Evolutionary conservation across 2,329 filamentous ascomycete genomes (phyloP), one percentile per base, ranked within the genome.

Genomic region (Madurella fahalii): DNA sequence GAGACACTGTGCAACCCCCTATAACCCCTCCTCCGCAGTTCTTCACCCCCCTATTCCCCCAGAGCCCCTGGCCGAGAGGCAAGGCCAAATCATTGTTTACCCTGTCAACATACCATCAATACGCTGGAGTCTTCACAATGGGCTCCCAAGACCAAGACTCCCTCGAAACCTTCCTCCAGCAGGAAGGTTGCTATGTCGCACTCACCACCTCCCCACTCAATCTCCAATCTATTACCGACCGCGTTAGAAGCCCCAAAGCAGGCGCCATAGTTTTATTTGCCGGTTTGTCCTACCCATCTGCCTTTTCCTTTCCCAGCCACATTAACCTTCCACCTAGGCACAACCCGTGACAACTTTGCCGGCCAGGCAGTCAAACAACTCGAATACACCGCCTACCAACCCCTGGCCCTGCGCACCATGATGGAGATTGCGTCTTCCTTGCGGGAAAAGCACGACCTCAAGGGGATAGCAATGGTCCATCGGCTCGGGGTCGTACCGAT

Each of bases 401-500:
- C 85, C 2, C 79, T 86, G 11, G 89, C 89, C 15, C 77, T 93
- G 7, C 76, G 79, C 39, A 86, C 86, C 1, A 84, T 94, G 74
- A 73, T 84, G 43, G 66, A 70, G 17, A 90, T 94, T 63, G 83
- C 83, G 40, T 72, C 75, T 5, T 69, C 75, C 4, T 71, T 92
- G 3, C 70, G 72, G 15, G 65, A 71, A 11, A 84, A 83, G 61
- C 84, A 95, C 68, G 72, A 70, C 1, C 79, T 96, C 16, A 80
- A 82, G 39, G 87, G 83, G 8, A 84, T 97, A 55, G 84, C 87
- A 47, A 88, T 97, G 69, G 78, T 88, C 13, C 94, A 97, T 72
- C 83, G 93, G 4, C 77, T 97, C 3, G 94, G 94, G 0, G 79
- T 83, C 17, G 93, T 96, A 15, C 89, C 90, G 2, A 86, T 97